Evolutionary conservation across 164 flowering plant species (phyloP).

Genomic region (Magnolia sinica): DNA sequence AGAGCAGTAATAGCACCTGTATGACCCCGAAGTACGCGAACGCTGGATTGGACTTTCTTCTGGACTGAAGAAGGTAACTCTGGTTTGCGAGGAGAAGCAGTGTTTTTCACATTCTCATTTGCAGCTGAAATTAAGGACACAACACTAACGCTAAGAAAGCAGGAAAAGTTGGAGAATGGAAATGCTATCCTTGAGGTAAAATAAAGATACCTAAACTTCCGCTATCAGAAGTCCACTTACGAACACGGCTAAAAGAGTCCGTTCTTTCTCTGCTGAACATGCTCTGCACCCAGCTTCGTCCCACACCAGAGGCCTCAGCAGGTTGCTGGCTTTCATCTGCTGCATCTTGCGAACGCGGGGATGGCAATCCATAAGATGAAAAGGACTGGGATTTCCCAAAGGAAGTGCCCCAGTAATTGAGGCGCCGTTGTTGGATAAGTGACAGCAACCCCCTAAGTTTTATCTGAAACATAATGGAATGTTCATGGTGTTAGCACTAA

Average conservation of each 20-base stretch:
- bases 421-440: slow-evolving; percentile 72
- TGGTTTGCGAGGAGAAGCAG: slow-evolving; percentile 46
- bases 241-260: slow-evolving; percentile 70
- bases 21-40: slow-evolving; percentile 87
- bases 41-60: slow-evolving; percentile 68
- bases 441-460: slow-evolving; percentile 83
- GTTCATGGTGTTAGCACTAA: background rate
- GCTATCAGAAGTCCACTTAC: slow-evolving; percentile 74
- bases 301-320: slow-evolving; percentile 89
- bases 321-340: slow-evolving; percentile 67
- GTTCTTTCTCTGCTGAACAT: slow-evolving; percentile 92
- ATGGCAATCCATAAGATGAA: slow-evolving; percentile 61
- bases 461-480: slow-evolving; percentile 48
- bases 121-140: slow-evolving; percentile 33
- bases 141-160: slow-evolving; percentile 4
- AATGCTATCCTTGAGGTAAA: background rate
- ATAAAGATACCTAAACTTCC: slow-evolving; percentile 39
- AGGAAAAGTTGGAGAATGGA: background rate
- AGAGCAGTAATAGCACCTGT: slow-evolving; percentile 87
- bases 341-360: slow-evolving; percentile 73
- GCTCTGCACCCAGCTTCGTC: slow-evolving; percentile 99
- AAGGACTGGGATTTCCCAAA: slow-evolving; percentile 58
- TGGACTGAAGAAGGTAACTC: slow-evolving; percentile 57
- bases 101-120: slow-evolving; percentile 47
- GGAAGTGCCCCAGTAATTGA: slow-evolving; percentile 85